Base-by-base conservation (phyloP, 805 yeast species). In the Wickerhamomyces chambardii region DNA sequence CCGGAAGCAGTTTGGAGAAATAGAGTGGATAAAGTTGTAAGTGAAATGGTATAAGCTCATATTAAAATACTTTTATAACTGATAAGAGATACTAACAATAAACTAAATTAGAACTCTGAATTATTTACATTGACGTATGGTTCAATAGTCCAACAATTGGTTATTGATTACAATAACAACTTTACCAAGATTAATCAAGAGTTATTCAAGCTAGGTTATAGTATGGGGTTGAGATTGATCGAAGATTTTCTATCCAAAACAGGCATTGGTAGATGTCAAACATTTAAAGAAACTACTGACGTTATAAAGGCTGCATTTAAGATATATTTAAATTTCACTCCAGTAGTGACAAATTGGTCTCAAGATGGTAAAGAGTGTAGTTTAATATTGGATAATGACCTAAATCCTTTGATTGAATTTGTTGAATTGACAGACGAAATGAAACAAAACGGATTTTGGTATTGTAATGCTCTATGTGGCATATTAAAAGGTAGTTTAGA, bases 1-100 rank as follows among this genome's bases (percentile, higher is more conserved):
- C 90, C 94, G 24, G 97, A 90, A 39, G 97, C 89, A 38, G 75
- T 87, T 32, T 90, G 97, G 96, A 86, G 84, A 59, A 80, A 75
- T 51, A 73, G 73, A 45, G 84, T 82, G 29, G 95, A 86, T 47
- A 90, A 90, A 58, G 78, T 90, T 39, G 83, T 75, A 63, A 33
- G 84, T 72, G n/a, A n/a, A n/a, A 16, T 2, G 17, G 4, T 10
- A 17, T 22, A 17, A 18, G 15, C 8, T 14, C 28, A 17, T n/a
- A 8, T 22, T 15, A 17, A 6, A 12, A 16, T 28, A 27, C 15
- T 28, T 15, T 10, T 28, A 34, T 35, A 17, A 5, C 16, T 15
- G 22, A 28, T 15, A 12, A 16, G 17, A 35, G 14, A 17, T 33
- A 27, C 37, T 31, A 34, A 46, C 50, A 21, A 15, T 16, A 11